Conservation (phyloP, 768 basidiomycete genomes). For the Serpula lacrymans region DNA sequence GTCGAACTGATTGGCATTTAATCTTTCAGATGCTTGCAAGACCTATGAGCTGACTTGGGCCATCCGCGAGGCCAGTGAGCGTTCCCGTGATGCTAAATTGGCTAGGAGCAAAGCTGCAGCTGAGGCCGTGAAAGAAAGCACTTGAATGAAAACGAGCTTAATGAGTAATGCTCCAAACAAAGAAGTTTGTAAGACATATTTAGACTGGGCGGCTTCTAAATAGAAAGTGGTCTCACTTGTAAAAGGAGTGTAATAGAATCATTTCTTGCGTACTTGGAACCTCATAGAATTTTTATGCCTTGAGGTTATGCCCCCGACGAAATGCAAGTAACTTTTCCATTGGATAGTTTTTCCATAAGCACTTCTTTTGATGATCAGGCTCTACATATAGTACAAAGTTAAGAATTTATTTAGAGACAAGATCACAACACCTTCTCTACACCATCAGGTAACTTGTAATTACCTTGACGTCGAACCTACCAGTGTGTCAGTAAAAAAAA, state of each 20-base stretch:
- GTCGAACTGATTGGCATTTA: slow-evolving; percentile 4
- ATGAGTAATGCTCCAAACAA: slow-evolving; percentile 12
- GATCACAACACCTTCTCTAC: slow-evolving; percentile 29
- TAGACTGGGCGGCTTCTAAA: too few relatives aligned
- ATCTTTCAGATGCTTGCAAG: slow-evolving; percentile 66
- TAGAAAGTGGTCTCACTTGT: too few relatives aligned
- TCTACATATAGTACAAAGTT: too few relatives aligned
- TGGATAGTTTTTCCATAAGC: too few relatives aligned
- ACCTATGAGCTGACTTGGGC: slow-evolving; percentile 95
- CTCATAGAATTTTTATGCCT: too few relatives aligned
- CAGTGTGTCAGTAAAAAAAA: slow-evolving; percentile 2
- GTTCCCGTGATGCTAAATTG: slow-evolving; percentile 48
- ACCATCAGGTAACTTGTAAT: slow-evolving; percentile 35
- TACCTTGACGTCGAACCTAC: slow-evolving; percentile 39
- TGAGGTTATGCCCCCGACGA: too few relatives aligned
- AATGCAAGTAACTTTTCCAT: too few relatives aligned
- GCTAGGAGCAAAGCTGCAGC: slow-evolving; percentile 32
- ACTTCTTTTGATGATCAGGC: too few relatives aligned
- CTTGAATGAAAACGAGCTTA: slow-evolving; percentile 19
- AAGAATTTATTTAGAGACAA: too few relatives aligned
- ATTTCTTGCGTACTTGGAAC: too few relatives aligned
- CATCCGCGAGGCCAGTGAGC: slow-evolving; percentile 77
- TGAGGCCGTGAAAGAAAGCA: slow-evolving; percentile 20
- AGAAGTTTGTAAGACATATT: not conserved
- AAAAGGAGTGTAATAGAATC: too few relatives aligned